These are phyloP conservation scores for Tetradesmus obliquus DNA, from an alignment of 139 green algal species.

Conservation along the genomic window DNA sequence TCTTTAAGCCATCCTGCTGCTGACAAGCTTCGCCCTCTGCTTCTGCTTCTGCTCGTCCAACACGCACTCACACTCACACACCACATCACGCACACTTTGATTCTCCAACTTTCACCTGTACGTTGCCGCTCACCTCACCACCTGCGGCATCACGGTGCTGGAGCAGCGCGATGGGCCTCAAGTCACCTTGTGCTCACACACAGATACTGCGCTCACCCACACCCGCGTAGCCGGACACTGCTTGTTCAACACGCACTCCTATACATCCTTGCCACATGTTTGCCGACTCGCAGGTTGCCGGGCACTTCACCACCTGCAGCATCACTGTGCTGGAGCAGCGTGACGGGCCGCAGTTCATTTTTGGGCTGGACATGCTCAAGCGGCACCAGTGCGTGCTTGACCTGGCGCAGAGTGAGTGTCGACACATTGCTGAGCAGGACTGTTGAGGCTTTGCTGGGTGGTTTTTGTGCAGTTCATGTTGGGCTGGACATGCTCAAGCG, in stretches of 20 bases:
- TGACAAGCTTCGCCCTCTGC: background rate
- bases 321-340: slow-evolving; percentile 96
- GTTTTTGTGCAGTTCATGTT: slow-evolving; percentile 88
- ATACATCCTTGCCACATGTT: too few relatives aligned
- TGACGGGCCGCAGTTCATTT: slow-evolving; percentile 90
- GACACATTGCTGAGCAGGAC: background rate
- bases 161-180: slow-evolving; percentile 87
- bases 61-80: too few relatives aligned
- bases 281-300: slow-evolving; percentile 60
- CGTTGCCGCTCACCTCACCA: slow-evolving; percentile 75
- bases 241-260: too few relatives aligned
- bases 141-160: slow-evolving; percentile 91
- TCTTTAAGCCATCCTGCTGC: too few relatives aligned
- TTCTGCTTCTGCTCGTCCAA: background rate
- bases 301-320: slow-evolving; percentile 78
- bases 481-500: slow-evolving; percentile 95
- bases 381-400: slow-evolving; percentile 77
- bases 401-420: background rate
- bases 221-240: too few relatives aligned
- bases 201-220: too few relatives aligned
- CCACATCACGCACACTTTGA: too few relatives aligned
- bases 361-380: slow-evolving; percentile 97
- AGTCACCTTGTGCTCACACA: slow-evolving; percentile 85
- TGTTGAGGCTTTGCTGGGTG: background rate
- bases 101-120: slow-evolving; percentile 37